Evolutionary conservation across 176 grass and related monocot species (phyloP).

Genomic region (Lolium rigidum): DNA sequence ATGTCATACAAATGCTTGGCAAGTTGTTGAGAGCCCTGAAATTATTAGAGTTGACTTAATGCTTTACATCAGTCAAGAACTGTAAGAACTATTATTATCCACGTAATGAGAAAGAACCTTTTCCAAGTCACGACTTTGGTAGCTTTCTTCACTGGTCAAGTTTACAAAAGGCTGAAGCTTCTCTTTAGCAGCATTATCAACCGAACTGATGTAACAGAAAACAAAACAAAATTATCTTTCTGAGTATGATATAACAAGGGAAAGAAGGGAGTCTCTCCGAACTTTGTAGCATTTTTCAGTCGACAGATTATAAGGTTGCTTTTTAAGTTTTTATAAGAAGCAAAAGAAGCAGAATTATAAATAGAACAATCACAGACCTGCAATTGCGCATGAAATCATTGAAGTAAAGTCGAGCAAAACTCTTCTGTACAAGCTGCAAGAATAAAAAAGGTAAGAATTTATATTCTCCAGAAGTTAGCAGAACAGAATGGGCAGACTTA

Average conservation of each 20-base stretch:
- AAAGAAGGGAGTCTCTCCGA: neutral
- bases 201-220: slow-evolving; percentile 54
- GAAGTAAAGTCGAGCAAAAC: slow-evolving; percentile 88
- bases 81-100: slow-evolving; percentile 36
- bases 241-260: neutral
- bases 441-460: slow-evolving; percentile 31
- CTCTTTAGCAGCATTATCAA: slow-evolving; percentile 68
- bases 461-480: slow-evolving; percentile 11
- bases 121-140: slow-evolving; percentile 81
- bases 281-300: slow-evolving; percentile 12
- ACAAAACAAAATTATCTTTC: slow-evolving; percentile 14
- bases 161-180: slow-evolving; percentile 72
- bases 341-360: neutral
- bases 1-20: slow-evolving; percentile 77
- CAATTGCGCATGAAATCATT: slow-evolving; percentile 86
- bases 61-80: slow-evolving; percentile 24
- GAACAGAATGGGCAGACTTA: neutral
- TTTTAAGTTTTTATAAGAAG: slow-evolving; percentile 4
- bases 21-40: slow-evolving; percentile 93
- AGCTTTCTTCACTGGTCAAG: slow-evolving; percentile 72
- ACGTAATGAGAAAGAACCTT: slow-evolving; percentile 49
- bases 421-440: slow-evolving; percentile 92
- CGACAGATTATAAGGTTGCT: neutral
- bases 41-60: slow-evolving; percentile 10
- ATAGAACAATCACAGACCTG: slow-evolving; percentile 57